phyloP scores from a whole-genome alignment of 2,329 filamentous ascomycete genomes.

The Ophiostoma australiae region DNA sequence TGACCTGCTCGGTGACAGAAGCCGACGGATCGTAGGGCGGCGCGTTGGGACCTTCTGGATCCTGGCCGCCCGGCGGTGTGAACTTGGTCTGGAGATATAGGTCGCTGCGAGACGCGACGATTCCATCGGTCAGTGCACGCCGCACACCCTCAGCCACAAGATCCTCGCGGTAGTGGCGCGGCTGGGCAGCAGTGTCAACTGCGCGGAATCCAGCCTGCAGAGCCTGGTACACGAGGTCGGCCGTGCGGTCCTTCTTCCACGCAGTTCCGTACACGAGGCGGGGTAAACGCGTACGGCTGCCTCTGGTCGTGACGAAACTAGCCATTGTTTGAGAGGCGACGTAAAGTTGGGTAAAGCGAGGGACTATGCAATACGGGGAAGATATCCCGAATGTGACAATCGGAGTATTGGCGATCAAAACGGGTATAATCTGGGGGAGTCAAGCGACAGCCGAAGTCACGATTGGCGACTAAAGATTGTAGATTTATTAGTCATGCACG shows the following conservation, averaged over 20 bases:
- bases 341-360: neutral
- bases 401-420: slow-evolving; percentile 6
- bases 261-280: slow-evolving; percentile 71
- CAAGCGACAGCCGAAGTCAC: neutral
- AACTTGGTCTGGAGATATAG: slow-evolving; percentile 82
- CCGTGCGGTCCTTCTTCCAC: slow-evolving; percentile 72
- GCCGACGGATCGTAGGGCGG: slow-evolving; percentile 59
- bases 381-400: neutral
- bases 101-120: slow-evolving; percentile 48
- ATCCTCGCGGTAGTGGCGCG: slow-evolving; percentile 70
- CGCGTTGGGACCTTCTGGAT: slow-evolving; percentile 41
- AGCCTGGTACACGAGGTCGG: slow-evolving; percentile 63
- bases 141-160: slow-evolving; percentile 64
- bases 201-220: slow-evolving; percentile 64
- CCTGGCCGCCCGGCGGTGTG: slow-evolving; percentile 60
- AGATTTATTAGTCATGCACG: neutral
- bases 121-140: slow-evolving; percentile 53
- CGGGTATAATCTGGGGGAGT: neutral
- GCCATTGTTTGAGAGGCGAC: slow-evolving; percentile 19
- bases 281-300: slow-evolving; percentile 40
- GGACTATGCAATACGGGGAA: neutral
- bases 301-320: slow-evolving; percentile 27
- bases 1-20: slow-evolving; percentile 60
- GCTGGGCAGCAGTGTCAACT: slow-evolving; percentile 74
- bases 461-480: neutral